These are phyloP conservation scores for Penicillium samsonianum DNA, from an alignment of 495 filamentous ascomycete genomes.

Conservation along the genomic window DNA sequence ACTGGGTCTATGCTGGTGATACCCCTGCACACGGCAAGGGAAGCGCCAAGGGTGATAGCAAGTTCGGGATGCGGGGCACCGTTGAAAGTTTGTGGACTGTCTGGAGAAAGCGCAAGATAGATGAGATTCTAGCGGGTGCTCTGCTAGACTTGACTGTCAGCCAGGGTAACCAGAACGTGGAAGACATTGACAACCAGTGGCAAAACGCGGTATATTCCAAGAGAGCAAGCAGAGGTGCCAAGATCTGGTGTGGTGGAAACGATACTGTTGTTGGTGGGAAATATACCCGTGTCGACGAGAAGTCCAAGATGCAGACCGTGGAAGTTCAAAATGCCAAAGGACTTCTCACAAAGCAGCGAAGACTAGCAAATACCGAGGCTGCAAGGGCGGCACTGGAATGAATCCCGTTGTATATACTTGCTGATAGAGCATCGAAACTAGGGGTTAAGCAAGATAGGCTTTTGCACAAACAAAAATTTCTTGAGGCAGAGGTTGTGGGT, in stretches of 20 bases:
- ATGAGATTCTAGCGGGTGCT: conserved; percentile 73
- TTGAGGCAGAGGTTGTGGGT: not conserved
- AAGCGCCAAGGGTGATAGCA: conserved; percentile 45
- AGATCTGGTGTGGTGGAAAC: conserved; percentile 73
- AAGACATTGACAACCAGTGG: conserved; percentile 27
- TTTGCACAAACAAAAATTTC: not conserved
- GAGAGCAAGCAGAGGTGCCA: conserved; percentile 48
- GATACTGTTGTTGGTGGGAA: conserved; percentile 56
- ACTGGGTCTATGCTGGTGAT: conserved; percentile 78
- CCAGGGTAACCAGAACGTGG: conserved; percentile 46
- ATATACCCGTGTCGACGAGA: conserved; percentile 73
- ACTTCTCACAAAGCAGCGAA: conserved; percentile 67
- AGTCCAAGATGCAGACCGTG: conserved; percentile 59
- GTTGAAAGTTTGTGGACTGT: conserved; percentile 73
- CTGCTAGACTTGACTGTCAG: conserved; percentile 63
- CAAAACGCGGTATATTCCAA: conserved; percentile 24
- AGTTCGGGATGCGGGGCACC: conserved; percentile 66
- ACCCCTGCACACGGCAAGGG: conserved; percentile 35
- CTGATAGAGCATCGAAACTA: not conserved
- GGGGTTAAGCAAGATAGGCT: not conserved
- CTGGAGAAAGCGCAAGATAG: conserved; percentile 85
- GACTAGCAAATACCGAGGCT: conserved; percentile 24
- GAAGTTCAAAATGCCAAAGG: conserved; percentile 78
- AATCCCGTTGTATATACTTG: conserved; percentile 22
- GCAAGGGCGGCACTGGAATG: conserved; percentile 15